Base-by-base conservation (phyloP, 371 early-diverging fungal species). In the Paraphysoderma sedebokerense region DNA sequence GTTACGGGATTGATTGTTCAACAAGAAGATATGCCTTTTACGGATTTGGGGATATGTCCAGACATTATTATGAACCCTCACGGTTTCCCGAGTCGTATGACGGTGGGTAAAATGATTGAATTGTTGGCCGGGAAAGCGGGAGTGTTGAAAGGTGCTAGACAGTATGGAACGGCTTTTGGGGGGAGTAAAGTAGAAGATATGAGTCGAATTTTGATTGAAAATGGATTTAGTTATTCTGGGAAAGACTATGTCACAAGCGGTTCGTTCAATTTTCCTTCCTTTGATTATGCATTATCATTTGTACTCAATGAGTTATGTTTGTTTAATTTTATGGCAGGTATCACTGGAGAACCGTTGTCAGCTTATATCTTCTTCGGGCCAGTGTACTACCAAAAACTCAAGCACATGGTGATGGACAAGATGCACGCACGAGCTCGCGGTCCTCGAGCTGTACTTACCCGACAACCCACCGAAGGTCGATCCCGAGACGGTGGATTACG, bases 21-120 rank as follows among this genome's bases (percentile, higher is more conserved):
- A 48, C 91, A 91, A 54, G 93, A 89, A 59, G 98, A 99, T 62
- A 85, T 99, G 92, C 99, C 99, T 19, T 99, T 99, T 66, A 76
- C 82, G n/a, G 98, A 97, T 59, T 60, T 74, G 32, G 99, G 99
- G 37, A 75, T 98, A 17, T 73, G 72, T 26, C 99, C 99, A 2
- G 99, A 99, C 64, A 85, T 99, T 44, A 95, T 99, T 66, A 98
- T 99, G 98, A 99, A 99, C 69, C 99, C 99, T 28, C 99, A 99
- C 68, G 99, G 98, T 59, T 98, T 99, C 80, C 99, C 99, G 24
- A 91, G 91, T 22, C 92, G 99, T 70, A 99, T 99, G 99, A 99
- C 99, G 22, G 98, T 99, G 5, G 99, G 99, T 44, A 98, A 99
- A 64, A 93, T 99, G 83, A 88, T 99, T 60, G 99, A 99, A 67